phyloP scores from a whole-genome alignment of 176 grass and related monocot species.

The Avena sativa region DNA sequence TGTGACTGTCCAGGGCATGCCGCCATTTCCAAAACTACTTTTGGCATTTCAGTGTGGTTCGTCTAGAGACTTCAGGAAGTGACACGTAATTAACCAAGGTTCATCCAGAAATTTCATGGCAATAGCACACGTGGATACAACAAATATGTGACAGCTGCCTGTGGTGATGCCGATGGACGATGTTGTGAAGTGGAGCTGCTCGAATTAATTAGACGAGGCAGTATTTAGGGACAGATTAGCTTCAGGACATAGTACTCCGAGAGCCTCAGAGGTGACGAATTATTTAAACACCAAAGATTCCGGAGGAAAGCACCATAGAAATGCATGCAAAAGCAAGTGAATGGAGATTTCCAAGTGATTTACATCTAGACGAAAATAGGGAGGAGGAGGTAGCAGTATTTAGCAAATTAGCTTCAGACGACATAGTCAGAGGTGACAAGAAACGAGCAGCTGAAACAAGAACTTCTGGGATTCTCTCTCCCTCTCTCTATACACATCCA shows the following conservation, averaged over 20 bases:
- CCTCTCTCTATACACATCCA: not conserved
- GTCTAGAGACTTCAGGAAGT: constrained; percentile 1
- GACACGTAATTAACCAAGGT: not conserved
- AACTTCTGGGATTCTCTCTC: not conserved
- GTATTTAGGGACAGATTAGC: not conserved
- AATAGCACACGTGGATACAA: not conserved
- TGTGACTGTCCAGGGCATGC: not conserved
- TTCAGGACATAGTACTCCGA: not conserved
- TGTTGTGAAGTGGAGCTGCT: not conserved
- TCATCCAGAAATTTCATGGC: constrained; percentile 9
- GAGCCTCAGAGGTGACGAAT: not conserved
- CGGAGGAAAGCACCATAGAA: not conserved
- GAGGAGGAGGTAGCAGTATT: too few species aligned
- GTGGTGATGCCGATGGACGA: not conserved
- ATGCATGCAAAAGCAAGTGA: not conserved
- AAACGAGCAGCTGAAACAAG: not conserved
- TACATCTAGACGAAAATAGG: too few species aligned
- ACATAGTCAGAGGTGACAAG: not conserved
- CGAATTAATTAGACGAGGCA: not conserved
- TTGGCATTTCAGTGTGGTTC: not conserved
- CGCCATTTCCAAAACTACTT: not conserved
- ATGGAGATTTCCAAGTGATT: constrained; percentile 1
- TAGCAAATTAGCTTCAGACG: not conserved
- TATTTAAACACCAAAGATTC: not conserved
- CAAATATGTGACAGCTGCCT: not conserved